Evolutionary conservation across 2,329 filamentous ascomycete genomes (phyloP).

Genomic region (Exophiala dermatitidis): DNA sequence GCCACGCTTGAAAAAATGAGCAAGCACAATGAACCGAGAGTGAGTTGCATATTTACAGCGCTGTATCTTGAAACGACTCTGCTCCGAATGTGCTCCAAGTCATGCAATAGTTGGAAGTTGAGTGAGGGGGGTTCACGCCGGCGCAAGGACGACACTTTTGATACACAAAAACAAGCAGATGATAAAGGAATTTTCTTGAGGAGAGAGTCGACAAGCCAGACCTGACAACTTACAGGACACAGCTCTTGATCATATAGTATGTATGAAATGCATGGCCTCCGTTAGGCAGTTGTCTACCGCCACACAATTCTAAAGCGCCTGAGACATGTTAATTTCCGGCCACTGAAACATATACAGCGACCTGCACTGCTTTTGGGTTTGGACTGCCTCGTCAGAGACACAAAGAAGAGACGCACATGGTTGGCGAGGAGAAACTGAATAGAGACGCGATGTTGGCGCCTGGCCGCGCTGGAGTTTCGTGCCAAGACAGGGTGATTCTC

Average conservation of each 20-base stretch:
- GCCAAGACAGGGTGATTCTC: conserved; percentile 9
- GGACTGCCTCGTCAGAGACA: conserved; percentile 5
- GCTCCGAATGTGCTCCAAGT: not conserved
- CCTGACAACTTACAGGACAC: too few species aligned
- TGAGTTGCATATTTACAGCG: conserved; percentile 6
- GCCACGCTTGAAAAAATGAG: conserved; percentile 9
- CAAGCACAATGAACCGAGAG: conserved; percentile 3
- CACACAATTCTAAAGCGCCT: conserved; percentile 2
- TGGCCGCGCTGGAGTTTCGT: conserved; percentile 1
- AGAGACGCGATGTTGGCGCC: not conserved
- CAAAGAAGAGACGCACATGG: conserved; percentile 3
- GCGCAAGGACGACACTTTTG: not conserved
- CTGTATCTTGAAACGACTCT: not conserved
- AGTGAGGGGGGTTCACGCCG: not conserved
- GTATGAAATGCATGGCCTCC: not conserved
- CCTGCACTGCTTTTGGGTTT: not conserved
- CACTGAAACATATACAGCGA: conserved; percentile 8
- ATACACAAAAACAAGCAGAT: not conserved
- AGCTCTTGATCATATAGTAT: too few species aligned
- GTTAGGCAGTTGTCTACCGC: not conserved
- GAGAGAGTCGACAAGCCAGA: too few species aligned
- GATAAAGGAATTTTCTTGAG: not conserved
- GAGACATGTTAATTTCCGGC: conserved; percentile 15
- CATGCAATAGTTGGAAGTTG: not conserved
- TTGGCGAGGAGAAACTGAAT: conserved; percentile 7